Base-by-base conservation (phyloP, 768 basidiomycete species). In the Mycena belliarum region DNA sequence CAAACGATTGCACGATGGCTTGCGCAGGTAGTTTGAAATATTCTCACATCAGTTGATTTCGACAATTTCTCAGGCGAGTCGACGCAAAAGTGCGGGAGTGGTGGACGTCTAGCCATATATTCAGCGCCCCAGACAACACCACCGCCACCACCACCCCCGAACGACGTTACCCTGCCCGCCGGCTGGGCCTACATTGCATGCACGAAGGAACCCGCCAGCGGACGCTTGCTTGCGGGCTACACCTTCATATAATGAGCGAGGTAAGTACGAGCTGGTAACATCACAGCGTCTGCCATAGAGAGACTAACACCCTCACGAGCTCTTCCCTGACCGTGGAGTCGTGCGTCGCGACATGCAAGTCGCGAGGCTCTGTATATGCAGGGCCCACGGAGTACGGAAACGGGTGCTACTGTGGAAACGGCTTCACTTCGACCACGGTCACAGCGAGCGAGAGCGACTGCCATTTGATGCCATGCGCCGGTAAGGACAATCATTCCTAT, bases 401-500 rank as follows among this genome's bases (percentile, higher is more conserved):
- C 16, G 59, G 55, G 35, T 60, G 59, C 23, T 50, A 55, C 25
- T 60, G 59, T 16, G 58, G 45, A 8, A 60, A 33, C 24, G 59
- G 59, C 20, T 60, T 55, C 48, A 10, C 52, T 8, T 1, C 24
- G 14, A 14, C 53, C 1, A 29, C 53, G 2, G 48, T 55, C 14
- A 33, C 28, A 15, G 59, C 49, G 2, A 38, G 23, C 23, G 53
- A 60, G 28, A 33, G 9, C 5, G 58, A 59, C 24, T 59, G 58
- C n/a, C n/a, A n/a, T 45, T 59, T 52, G 1, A 59, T 59, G 58
- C 12, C 52, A 5, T 60, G 59, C 29, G 59, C 59, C 15, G 59
- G 52, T 44, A n/a, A 9, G 52, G 29, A 28, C 26, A 29, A 1
- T 42, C 24, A 18, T 5, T 26, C 23, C 20, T 23, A 11, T 47